Base-by-base conservation (phyloP, 805 yeast genomes). In the Candida xiaguanensis region DNA sequence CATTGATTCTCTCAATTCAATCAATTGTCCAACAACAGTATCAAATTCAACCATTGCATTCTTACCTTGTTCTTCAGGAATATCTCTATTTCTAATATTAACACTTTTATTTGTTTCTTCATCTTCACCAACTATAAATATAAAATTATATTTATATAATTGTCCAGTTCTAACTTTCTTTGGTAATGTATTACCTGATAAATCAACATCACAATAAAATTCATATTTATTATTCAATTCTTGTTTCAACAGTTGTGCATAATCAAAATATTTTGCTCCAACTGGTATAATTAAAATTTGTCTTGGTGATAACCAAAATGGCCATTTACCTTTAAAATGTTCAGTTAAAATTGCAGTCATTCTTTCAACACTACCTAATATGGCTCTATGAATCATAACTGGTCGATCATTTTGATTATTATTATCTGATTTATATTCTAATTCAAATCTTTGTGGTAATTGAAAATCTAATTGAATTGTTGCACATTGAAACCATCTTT, bases 251-350 rank as follows among this genome's bases (percentile, higher is more conserved):
- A 78, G 71, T 63, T 83, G 81, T 31, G 98, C 99, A 59, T 93
- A 93, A 49, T 82, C 95, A 57, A 74, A 80, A 74, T 83, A 91
- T 65, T 86, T 88, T 48, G 85, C 95, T 58, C 96, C 97, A 53
- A 93, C 97, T 52, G 99, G 99, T 22, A 93, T 93, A 55, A 93
- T 95, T 54, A 91, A 74, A 42, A 91, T 78, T 72, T 93, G 99
- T 73, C 99, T 85, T 58, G 99, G 99, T n/a, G 98, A 90, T 61
- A 93, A 76, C 99, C 99, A 93, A 77, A 93, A 87, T 58, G 99
- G 99, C 99, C 99, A 93, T 65, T 89, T 93, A 58, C 99, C 99
- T 60, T 90, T 96, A 70, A 75, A 93, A 72, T 93, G 99, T 70
- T 93, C 99, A 43, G 95, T 90, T 65, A 93, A 80, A 54, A 93